Evolutionary conservation across 257 asterid genomes (phyloP), one percentile per base, ranked within the genome.

Genomic region (Scutellaria galericulata): DNA sequence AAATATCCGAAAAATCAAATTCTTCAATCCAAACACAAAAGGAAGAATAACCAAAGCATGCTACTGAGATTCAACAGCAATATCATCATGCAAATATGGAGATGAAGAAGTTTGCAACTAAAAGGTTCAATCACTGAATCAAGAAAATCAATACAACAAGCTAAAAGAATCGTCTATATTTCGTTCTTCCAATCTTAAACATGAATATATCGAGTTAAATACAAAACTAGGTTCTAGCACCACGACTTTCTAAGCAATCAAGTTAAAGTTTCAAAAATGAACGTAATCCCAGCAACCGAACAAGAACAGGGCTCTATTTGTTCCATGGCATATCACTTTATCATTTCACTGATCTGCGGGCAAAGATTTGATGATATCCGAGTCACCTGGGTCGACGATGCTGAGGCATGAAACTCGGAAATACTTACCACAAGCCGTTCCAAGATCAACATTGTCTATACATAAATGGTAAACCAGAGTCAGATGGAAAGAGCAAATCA

Each of bases 391-490:
- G 52, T 90, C 96, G 20, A 90, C 40, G 55, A 90, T 86, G 79
- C 97, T 88, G 65, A 90, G 93, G 86, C 96, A 90, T 9, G 96
- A 90, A 24, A 88, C 97, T 0, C 93, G 80, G 78, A 70, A 86
- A 55, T 85, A 90, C 82, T 79, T 88, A 45, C 96, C 96, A 50
- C 93, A 88, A 0, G 89, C 91, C 4, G 96, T 90, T 70, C 97
- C 97, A 18, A 90, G 84, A 79, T 90, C 97, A 77, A 88, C 93
- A 64, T 90, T 90, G 75, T 90, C 97, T 88, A 55, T 22, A 74
- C 40, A 63, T 4, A 66, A 6, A 64, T 3, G 0, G 35, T n/a
- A 8, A 11, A 18, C 11, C 44, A 24, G 2, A n/a, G n/a, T n/a
- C n/a, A n/a, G n/a, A n/a, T n/a, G n/a, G n/a, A n/a, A n/a, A n/a